Percentiles rank a stretch among this genome's conserved stretches.
Evolutionary conservation across 179 eudicot species (phyloP).

Genomic region (Corrigiola litoralis): DNA sequence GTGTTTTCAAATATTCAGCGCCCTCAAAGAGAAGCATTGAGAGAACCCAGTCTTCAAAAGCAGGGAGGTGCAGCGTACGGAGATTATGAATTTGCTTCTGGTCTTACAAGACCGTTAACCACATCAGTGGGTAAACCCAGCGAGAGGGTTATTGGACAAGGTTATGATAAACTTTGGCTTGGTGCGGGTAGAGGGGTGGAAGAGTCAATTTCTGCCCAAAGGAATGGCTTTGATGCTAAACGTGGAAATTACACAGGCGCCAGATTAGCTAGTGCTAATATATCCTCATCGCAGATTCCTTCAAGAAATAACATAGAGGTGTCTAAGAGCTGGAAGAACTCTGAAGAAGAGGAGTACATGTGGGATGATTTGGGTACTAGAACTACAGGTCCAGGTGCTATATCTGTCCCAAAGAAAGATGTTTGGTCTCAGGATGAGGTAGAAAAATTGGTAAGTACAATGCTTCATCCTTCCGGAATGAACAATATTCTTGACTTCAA

Average conservation of each 20-base stretch:
- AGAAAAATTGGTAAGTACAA: conserved; percentile 54
- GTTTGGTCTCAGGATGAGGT: conserved; percentile 46
- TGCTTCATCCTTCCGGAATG: conserved; percentile 7
- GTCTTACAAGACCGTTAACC: conserved; percentile 40
- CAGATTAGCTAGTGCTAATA: conserved; percentile 26
- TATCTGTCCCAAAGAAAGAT: conserved; percentile 35
- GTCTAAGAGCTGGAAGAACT: conserved; percentile 78
- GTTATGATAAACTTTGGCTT: conserved; percentile 51
- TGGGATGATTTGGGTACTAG: conserved; percentile 76
- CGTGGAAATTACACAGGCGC: conserved; percentile 40
- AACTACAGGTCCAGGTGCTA: conserved; percentile 30
- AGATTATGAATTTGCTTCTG: conserved; percentile 49
- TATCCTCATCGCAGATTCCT: conserved; percentile 33
- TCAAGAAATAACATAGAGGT: conserved; percentile 45
- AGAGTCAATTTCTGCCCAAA: conserved; percentile 46
- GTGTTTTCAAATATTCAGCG: conserved; percentile 36
- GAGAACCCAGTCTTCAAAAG: conserved; percentile 43
- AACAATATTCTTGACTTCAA: conserved; percentile 1
- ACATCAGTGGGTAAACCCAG: conserved; percentile 42
- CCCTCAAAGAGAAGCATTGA: conserved; percentile 41
- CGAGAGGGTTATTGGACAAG: conserved; percentile 43
- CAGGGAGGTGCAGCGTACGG: conserved; percentile 40
- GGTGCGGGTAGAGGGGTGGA: conserved; percentile 42
- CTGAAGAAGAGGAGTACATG: conserved; percentile 89
- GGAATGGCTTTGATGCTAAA: conserved; percentile 56